These are phyloP conservation scores for Cotoneaster glaucophyllus DNA, from an alignment of 306 rosid species.

Conservation along the genomic window DNA sequence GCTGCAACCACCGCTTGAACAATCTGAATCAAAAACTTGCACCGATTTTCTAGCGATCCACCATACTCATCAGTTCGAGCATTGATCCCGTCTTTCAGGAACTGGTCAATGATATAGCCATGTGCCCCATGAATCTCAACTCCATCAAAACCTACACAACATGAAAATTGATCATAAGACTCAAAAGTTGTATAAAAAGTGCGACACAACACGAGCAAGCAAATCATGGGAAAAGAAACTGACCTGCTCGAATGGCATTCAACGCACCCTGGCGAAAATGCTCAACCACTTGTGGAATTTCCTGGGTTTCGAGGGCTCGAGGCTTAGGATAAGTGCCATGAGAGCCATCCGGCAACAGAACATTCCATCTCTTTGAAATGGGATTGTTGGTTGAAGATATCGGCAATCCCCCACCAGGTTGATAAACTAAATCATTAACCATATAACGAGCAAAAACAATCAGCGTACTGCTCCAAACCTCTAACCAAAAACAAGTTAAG, in stretches of 20 bases:
- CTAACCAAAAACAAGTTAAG: too few relatives aligned
- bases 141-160: slow-evolving; percentile 71
- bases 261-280: slow-evolving; percentile 57
- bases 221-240: background rate
- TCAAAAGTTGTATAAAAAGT: background rate
- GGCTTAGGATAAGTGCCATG: slow-evolving; percentile 60
- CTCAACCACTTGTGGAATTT: slow-evolving; percentile 55
- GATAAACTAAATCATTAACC: slow-evolving; percentile 46
- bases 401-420: slow-evolving; percentile 62
- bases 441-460: background rate
- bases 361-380: slow-evolving; percentile 59
- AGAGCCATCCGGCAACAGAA: slow-evolving; percentile 75
- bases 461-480: background rate
- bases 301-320: slow-evolving; percentile 35
- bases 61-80: slow-evolving; percentile 56
- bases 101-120: slow-evolving; percentile 59
- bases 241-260: slow-evolving; percentile 74
- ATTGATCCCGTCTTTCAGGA: slow-evolving; percentile 43
- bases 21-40: slow-evolving; percentile 51
- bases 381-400: slow-evolving; percentile 68
- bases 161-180: background rate
- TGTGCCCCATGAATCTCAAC: slow-evolving; percentile 90
- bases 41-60: slow-evolving; percentile 55
- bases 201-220: background rate
- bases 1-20: slow-evolving; percentile 50